These are phyloP conservation scores for Diaporthe velutina DNA, from an alignment of 2,329 filamentous ascomycete genomes.

Conservation along the genomic window DNA sequence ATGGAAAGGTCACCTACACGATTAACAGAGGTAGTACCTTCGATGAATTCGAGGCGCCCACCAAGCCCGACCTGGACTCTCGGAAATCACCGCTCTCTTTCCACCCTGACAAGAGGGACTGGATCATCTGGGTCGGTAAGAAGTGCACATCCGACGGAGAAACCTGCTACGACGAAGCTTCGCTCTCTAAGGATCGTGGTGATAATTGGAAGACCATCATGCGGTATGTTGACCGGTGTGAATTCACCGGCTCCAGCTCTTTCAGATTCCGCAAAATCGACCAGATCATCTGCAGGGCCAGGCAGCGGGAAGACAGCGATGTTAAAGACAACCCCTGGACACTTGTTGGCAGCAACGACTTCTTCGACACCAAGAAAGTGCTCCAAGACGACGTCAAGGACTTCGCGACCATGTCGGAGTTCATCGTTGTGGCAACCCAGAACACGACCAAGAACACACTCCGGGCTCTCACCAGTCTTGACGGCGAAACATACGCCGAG, in stretches of 20 bases:
- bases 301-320: slow-evolving; percentile 74
- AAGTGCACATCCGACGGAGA: slow-evolving; percentile 71
- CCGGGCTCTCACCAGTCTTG: slow-evolving; percentile 84
- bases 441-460: slow-evolving; percentile 77
- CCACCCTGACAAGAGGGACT: slow-evolving; percentile 87
- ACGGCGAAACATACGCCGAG: slow-evolving; percentile 84
- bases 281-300: slow-evolving; percentile 74
- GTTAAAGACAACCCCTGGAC: slow-evolving; percentile 74
- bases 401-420: slow-evolving; percentile 96
- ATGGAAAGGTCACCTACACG: slow-evolving; percentile 80
- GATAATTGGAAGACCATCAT: slow-evolving; percentile 82
- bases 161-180: slow-evolving; percentile 79
- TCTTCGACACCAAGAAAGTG: slow-evolving; percentile 75
- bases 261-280: slow-evolving; percentile 63
- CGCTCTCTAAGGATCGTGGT: slow-evolving; percentile 83
- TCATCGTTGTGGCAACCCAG: slow-evolving; percentile 88
- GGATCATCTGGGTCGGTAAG: slow-evolving; percentile 90
- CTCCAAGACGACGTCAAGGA: slow-evolving; percentile 80
- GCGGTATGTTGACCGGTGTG: slow-evolving; percentile 83
- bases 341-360: slow-evolving; percentile 83
- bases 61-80: slow-evolving; percentile 57
- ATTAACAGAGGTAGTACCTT: slow-evolving; percentile 82
- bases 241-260: slow-evolving; percentile 80
- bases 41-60: slow-evolving; percentile 79
- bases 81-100: slow-evolving; percentile 72